phyloP scores from a whole-genome alignment of 2,329 filamentous ascomycete species.

The Monosporascus ibericus region DNA sequence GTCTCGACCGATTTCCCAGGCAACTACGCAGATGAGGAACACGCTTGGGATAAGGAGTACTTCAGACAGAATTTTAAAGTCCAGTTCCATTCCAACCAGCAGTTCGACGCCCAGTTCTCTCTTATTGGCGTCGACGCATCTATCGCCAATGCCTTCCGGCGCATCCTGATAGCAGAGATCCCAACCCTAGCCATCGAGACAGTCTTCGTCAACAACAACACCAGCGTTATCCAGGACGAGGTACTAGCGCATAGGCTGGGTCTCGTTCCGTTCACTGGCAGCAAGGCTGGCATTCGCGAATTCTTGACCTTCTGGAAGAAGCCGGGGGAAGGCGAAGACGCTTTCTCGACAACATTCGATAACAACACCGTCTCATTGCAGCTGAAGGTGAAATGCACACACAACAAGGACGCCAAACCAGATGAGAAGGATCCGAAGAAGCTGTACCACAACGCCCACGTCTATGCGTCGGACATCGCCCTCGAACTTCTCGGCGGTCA shows the following conservation, averaged over 20 bases:
- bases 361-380: constrained; percentile 81
- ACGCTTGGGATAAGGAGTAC: constrained; percentile 68
- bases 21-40: constrained; percentile 83
- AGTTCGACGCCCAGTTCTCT: constrained; percentile 77
- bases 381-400: constrained; percentile 73
- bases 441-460: constrained; percentile 78
- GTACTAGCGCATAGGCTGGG: constrained; percentile 87
- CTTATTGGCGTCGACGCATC: constrained; percentile 87
- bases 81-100: constrained; percentile 77
- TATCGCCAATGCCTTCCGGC: constrained; percentile 93
- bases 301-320: constrained; percentile 80
- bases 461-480: constrained; percentile 71
- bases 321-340: constrained; percentile 55
- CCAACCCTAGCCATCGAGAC: constrained; percentile 91
- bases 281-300: constrained; percentile 65
- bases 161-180: constrained; percentile 91
- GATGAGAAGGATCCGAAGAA: constrained; percentile 75
- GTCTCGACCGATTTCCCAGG: constrained; percentile 87
- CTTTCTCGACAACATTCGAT: constrained; percentile 59
- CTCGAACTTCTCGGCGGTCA: constrained; percentile 75
- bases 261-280: constrained; percentile 81
- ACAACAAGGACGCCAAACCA: constrained; percentile 64
- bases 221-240: constrained; percentile 95
- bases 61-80: constrained; percentile 69
- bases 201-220: constrained; percentile 93